Conservation (phyloP, 2,329 filamentous ascomycete genomes). For the Pseudonectria foliicola region DNA sequence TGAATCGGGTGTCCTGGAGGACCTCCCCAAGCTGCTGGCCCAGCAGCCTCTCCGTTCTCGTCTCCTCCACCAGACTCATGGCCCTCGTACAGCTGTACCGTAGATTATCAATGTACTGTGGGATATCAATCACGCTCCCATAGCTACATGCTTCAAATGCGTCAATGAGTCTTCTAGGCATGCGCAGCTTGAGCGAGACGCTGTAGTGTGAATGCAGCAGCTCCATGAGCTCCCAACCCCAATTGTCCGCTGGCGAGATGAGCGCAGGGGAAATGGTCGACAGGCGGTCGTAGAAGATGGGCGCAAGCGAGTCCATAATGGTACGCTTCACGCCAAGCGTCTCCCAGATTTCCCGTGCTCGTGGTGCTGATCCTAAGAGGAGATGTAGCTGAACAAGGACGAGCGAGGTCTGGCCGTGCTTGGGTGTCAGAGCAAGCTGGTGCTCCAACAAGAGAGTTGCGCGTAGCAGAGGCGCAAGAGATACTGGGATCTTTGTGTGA, state of each 20-base stretch:
- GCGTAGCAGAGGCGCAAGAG: conserved; percentile 34
- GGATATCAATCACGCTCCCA: conserved; percentile 41
- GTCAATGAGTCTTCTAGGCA: conserved; percentile 35
- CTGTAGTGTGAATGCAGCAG: conserved; percentile 40
- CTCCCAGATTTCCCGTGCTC: conserved; percentile 42
- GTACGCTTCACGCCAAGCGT: conserved; percentile 49
- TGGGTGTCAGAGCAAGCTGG: conserved; percentile 37
- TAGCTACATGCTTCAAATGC: conserved; percentile 46
- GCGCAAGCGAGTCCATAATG: conserved; percentile 49
- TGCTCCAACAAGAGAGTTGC: conserved; percentile 44
- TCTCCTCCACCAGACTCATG: conserved; percentile 46
- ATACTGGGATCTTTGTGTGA: conserved; percentile 11
- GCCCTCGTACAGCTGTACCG: conserved; percentile 44
- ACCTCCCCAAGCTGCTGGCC: conserved; percentile 34
- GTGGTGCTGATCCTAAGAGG: conserved; percentile 41
- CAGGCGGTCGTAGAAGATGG: conserved; percentile 49
- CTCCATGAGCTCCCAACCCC: conserved; percentile 31
- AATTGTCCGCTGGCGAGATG: conserved; percentile 25
- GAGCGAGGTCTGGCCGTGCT: conserved; percentile 40
- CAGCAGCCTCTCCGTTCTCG: conserved; percentile 37
- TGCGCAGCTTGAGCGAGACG: conserved; percentile 38
- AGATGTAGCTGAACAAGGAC: conserved; percentile 46
- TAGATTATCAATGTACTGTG: conserved; percentile 36
- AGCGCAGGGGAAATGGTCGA: conserved; percentile 41
- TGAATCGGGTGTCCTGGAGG: conserved; percentile 36